Conservation (phyloP, 768 basidiomycete genomes). For the Mrakia gelida region DNA sequence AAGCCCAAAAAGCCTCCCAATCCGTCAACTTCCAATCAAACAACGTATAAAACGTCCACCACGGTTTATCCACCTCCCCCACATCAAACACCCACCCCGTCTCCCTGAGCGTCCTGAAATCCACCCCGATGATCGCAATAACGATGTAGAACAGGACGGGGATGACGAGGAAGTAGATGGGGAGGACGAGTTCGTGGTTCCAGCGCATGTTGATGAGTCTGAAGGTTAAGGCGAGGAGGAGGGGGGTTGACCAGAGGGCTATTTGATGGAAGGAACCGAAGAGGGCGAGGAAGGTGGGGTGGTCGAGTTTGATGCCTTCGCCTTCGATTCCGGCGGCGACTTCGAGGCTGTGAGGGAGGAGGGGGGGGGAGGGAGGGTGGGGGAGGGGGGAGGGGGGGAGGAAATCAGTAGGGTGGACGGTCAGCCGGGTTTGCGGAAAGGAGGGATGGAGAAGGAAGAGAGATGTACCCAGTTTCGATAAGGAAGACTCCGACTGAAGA, state of each 20-base stretch:
- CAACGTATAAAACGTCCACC: conserved; percentile 73
- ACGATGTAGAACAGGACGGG: conserved; percentile 79
- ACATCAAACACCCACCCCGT: conserved; percentile 86
- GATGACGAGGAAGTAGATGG: conserved; percentile 56
- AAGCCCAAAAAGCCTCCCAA: conserved; percentile 67
- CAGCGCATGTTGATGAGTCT: conserved; percentile 72
- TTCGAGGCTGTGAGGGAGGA: conserved; percentile 55
- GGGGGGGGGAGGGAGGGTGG: too few relatives aligned
- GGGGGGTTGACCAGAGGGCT: conserved; percentile 71
- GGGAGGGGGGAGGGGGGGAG: conserved; percentile 44
- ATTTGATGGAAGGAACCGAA: conserved; percentile 62
- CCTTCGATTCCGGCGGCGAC: conserved; percentile 73
- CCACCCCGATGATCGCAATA: conserved; percentile 59
- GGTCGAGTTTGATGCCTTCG: conserved; percentile 67
- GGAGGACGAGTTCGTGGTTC: conserved; percentile 88
- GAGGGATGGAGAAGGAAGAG: not conserved
- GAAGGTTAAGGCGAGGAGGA: conserved; percentile 69
- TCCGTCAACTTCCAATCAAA: conserved; percentile 60
- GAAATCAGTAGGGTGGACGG: not conserved
- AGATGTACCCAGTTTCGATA: conserved; percentile 74
- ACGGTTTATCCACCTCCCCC: conserved; percentile 50
- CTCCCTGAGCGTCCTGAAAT: conserved; percentile 58
- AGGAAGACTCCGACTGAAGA: conserved; percentile 95
- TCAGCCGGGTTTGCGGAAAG: too few relatives aligned
- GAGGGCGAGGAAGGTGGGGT: conserved; percentile 54